Conservation (phyloP, 257 asterid species). For the Prunella vulgaris region DNA sequence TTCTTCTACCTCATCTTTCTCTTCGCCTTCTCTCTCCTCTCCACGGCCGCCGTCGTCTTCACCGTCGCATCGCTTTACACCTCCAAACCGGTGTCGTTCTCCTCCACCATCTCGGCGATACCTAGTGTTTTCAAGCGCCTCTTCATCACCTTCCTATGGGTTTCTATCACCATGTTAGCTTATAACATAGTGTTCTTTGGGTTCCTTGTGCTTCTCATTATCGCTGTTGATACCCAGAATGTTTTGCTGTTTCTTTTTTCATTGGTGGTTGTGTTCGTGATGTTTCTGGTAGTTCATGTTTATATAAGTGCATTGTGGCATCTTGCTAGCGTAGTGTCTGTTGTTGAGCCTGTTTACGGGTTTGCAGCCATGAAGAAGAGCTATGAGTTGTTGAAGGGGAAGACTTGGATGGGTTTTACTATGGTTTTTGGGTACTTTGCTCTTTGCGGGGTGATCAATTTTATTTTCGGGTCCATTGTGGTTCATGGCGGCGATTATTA, state of each 20-base stretch:
- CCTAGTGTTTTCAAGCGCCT: slow-evolving; percentile 78
- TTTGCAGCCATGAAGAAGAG: slow-evolving; percentile 37
- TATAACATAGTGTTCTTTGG: slow-evolving; percentile 60
- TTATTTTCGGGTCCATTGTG: slow-evolving; percentile 59
- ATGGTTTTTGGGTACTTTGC: slow-evolving; percentile 66
- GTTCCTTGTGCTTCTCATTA: slow-evolving; percentile 54
- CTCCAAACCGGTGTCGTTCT: slow-evolving; percentile 76
- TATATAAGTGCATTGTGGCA: slow-evolving; percentile 91
- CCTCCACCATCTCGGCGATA: slow-evolving; percentile 68
- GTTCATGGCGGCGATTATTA: slow-evolving; percentile 76
- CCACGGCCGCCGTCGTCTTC: slow-evolving; percentile 93
- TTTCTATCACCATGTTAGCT: slow-evolving; percentile 56
- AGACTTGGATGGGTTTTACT: slow-evolving; percentile 44
- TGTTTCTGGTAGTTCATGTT: slow-evolving; percentile 77
- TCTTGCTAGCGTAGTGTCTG: slow-evolving; percentile 87
- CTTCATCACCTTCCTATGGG: slow-evolving; percentile 77
- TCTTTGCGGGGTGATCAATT: slow-evolving; percentile 58
- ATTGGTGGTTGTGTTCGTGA: slow-evolving; percentile 41
- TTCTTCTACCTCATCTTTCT: slow-evolving; percentile 80
- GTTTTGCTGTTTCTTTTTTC: slow-evolving; percentile 53
- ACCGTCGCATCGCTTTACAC: slow-evolving; percentile 87
- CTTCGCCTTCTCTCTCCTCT: slow-evolving; percentile 82
- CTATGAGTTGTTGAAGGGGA: slow-evolving; percentile 34
- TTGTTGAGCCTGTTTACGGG: slow-evolving; percentile 44
- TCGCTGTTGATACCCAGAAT: slow-evolving; percentile 62